These are phyloP conservation scores for Yamadazyma diddensiae DNA, from an alignment of 1,139 yeast genomes.

Conservation along the genomic window DNA sequence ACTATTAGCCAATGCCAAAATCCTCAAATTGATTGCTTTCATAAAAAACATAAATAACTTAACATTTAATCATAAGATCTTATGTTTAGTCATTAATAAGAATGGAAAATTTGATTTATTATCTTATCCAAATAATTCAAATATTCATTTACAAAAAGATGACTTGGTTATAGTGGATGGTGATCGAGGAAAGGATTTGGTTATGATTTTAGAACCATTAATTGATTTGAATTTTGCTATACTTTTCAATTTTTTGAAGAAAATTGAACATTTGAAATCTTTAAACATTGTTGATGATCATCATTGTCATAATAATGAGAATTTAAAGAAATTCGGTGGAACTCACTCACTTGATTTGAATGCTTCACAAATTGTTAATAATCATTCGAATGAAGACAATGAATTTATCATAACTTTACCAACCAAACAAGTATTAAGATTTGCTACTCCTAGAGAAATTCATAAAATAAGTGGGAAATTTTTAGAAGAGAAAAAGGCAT, in stretches of 20 bases:
- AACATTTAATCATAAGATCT: constrained; percentile 40
- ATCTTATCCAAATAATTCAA: constrained; percentile 44
- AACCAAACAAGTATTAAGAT: constrained; percentile 47
- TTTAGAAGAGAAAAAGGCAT: constrained; percentile 47
- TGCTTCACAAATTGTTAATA: constrained; percentile 39
- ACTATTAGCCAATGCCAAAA: constrained; percentile 28
- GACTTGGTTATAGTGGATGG: constrained; percentile 52
- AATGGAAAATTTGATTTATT: constrained; percentile 56
- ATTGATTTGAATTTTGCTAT: constrained; percentile 56
- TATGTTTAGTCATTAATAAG: constrained; percentile 51
- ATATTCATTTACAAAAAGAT: constrained; percentile 47
- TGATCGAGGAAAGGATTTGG: constrained; percentile 49
- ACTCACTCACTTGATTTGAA: constrained; percentile 36
- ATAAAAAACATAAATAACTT: constrained; percentile 42
- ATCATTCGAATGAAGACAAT: constrained; percentile 42
- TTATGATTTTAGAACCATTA: constrained; percentile 48
- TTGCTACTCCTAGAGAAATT: constrained; percentile 49
- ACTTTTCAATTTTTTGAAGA: constrained; percentile 73
- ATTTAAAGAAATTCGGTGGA: constrained; percentile 29
- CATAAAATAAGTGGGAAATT: constrained; percentile 44
- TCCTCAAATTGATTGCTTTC: constrained; percentile 36
- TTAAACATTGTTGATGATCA: constrained; percentile 45
- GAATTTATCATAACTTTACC: constrained; percentile 48
- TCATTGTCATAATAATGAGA: constrained; percentile 10
- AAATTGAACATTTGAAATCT: constrained; percentile 75